Conservation (phyloP, 2,329 filamentous ascomycete genomes). For the Monosporascus sp. region DNA sequence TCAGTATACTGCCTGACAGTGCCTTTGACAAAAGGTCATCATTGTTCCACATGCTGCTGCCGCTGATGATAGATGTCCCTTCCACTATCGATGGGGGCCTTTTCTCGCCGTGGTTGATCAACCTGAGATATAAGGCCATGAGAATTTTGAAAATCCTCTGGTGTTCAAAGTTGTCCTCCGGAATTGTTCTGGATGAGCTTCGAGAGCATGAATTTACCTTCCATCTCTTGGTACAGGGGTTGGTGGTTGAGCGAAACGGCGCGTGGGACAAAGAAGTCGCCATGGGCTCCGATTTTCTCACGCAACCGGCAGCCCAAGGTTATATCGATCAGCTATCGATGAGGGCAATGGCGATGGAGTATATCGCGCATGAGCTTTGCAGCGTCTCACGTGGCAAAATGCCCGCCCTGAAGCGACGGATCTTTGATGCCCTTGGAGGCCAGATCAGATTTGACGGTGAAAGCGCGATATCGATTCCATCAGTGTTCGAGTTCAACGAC, state of each 20-base stretch:
- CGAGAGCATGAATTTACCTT: conserved; percentile 76
- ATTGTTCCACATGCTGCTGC: conserved; percentile 76
- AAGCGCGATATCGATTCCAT: conserved; percentile 61
- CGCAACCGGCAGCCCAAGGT: conserved; percentile 59
- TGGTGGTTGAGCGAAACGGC: conserved; percentile 62
- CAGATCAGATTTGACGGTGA: conserved; percentile 62
- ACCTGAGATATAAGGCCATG: conserved; percentile 63
- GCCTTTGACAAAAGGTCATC: conserved; percentile 68
- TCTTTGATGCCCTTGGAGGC: conserved; percentile 72
- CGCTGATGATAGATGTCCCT: conserved; percentile 65
- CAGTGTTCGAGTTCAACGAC: conserved; percentile 89
- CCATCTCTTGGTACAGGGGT: conserved; percentile 65
- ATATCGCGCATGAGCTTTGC: conserved; percentile 79
- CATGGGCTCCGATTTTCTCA: conserved; percentile 33
- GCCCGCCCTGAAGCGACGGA: conserved; percentile 62
- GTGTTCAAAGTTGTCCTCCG: conserved; percentile 72
- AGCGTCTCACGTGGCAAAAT: conserved; percentile 65
- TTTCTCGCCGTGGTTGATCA: conserved; percentile 63
- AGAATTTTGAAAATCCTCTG: conserved; percentile 76
- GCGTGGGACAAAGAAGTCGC: conserved; percentile 58
- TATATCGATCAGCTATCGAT: conserved; percentile 73
- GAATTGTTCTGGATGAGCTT: conserved; percentile 71
- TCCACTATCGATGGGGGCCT: conserved; percentile 52
- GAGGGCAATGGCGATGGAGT: conserved; percentile 75
- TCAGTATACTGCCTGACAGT: conserved; percentile 63